Conservation (phyloP, 441 rosid species). For the Corymbia calophylla region DNA sequence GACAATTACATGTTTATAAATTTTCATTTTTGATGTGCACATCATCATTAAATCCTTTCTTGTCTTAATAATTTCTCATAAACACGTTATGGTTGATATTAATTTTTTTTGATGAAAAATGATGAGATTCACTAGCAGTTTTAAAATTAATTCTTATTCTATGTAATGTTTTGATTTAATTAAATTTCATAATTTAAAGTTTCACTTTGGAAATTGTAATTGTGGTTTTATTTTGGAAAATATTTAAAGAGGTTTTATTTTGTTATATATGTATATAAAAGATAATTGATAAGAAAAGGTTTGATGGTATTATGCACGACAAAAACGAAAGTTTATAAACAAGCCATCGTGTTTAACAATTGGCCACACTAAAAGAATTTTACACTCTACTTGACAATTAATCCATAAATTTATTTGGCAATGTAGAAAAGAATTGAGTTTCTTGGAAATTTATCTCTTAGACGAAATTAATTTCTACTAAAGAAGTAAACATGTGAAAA, state of each 20-base stretch:
- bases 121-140: not conserved
- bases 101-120: not conserved
- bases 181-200: not conserved
- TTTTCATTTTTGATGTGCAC: not conserved
- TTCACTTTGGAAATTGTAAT: not conserved
- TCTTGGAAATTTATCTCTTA: too few relatives aligned
- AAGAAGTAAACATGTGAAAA: too few relatives aligned
- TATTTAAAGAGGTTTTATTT: not conserved
- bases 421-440: too few relatives aligned
- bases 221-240: not conserved
- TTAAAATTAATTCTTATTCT: too few relatives aligned
- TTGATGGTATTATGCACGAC: not conserved
- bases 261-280: too few relatives aligned
- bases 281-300: not conserved
- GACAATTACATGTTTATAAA: not conserved
- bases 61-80: not conserved
- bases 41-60: not conserved
- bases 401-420: too few relatives aligned
- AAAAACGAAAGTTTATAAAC: too few relatives aligned
- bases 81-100: not conserved
- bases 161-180: not conserved
- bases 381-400: too few relatives aligned
- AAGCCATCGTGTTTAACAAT: too few relatives aligned
- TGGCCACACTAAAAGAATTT: too few relatives aligned
- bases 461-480: too few relatives aligned